Evolutionary conservation across 768 basidiomycete genomes (phyloP), one percentile per base, ranked within the genome.

Genomic region (Tylopilus cervinicoccineus): DNA sequence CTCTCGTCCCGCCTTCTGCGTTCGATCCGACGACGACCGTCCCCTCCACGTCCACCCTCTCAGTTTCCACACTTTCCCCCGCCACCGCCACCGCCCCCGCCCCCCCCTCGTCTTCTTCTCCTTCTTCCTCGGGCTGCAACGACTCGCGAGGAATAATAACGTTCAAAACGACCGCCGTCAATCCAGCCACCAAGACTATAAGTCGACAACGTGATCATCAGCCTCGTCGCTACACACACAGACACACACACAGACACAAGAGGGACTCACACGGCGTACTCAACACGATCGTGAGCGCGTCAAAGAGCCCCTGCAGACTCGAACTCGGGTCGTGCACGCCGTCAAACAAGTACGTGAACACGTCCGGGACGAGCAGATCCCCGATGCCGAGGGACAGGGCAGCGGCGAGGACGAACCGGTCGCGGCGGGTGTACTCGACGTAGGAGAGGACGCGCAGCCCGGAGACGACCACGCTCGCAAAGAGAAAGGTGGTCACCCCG

Each of bases 401-500:
- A 0, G 83, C 83, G 6, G 80, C 81, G 23, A 89, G 77, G 13
- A 89, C 72, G 65, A 86, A 86, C 20, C 84, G 73, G 45, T 86
- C 83, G 8, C 83, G 70, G 2, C 87, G 75, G 17, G 78, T 78
- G 60, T 83, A 88, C 14, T 64, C 56, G 27, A 76, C 68, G 54
- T 78, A 77, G 4, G 80, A 73, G 24, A 93, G 72, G 4, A 92
- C 86, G 20, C 85, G 78, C 24, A 86, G 43, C 27, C 90, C 88
- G 0, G 84, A 86, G 7, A 79, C 76, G 14, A 78, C 75, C 24
- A 92, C 88, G 33, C 75, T 82, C 0, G 86, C 84, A 60, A 93
- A 92, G 10, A 92, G 74, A 75, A 92, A 92, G 3, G 89, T 91
- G 11, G 88, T 93, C 4, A 92, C 88, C 3, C 89, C 88, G 2